Evolutionary conservation across 352 stramenopile genomes (phyloP), one percentile per base, ranked within the genome.

Genomic region (Pythium phragmiticola): DNA sequence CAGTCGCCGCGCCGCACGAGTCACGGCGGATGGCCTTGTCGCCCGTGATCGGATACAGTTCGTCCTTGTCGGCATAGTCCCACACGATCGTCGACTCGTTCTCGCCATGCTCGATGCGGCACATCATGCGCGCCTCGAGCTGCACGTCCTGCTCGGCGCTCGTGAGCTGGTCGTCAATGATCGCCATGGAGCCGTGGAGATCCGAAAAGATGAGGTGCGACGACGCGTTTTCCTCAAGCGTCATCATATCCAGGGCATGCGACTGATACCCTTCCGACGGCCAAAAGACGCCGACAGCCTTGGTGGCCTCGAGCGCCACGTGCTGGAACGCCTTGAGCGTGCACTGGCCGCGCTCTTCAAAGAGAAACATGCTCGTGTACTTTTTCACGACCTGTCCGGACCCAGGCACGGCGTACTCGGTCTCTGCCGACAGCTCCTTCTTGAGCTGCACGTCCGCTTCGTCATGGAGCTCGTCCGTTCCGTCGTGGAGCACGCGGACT

Each of bases 41-140:
- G 19, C 56, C 55, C 23, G 36, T 17, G 59, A 65, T 67, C 33
- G 72, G 78, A 34, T 85, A 75, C 47, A 82, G 49, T 14, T 81
- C 73, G 65, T 90, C 81, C n/a, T 78, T 73, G 68, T 88, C 81
- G 36, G 80, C 77, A 30, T 88, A 90, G 57, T 90, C 81, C 81
- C 79, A 88, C 23, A 81, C 51, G 42, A 90, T 79, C 47, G 81
- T 53, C 13, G 65, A 72, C 51, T 73, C 70, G 19, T 82, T 56
- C 12, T 65, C 55, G 7, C 37, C 34, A 28, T 70, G 69, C 63
- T 77, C 49, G 33, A 84, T 76, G 34, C 75, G 67, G 19, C 76
- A 87, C 8, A 90, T 60, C 58, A 87, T 80, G 33, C 77, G 81
- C 5, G 78, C 68, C 57, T 88, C 81, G n/a, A 90, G 67, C 36